A percentile compares a stretch with the other conserved stretches of the same genome.
Evolutionary conservation across 768 basidiomycete species (phyloP).

Genomic region (Grammothele lineata): DNA sequence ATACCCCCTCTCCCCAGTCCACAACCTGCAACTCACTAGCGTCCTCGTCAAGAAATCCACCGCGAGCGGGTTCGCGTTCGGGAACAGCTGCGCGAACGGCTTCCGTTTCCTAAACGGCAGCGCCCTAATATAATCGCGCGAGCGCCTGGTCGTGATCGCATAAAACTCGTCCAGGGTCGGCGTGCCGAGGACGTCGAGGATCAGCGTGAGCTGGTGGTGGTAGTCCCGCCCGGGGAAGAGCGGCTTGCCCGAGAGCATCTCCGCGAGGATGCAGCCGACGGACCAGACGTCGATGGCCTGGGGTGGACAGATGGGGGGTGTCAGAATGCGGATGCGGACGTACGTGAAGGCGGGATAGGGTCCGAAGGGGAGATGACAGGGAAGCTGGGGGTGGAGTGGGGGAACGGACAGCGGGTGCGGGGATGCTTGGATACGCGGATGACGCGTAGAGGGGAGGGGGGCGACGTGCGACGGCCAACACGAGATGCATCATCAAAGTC

Average conservation of each 20-base stretch:
- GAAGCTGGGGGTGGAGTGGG: not conserved
- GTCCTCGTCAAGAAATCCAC: constrained; percentile 80
- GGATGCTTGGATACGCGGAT: too few species aligned
- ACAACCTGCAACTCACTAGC: constrained; percentile 56
- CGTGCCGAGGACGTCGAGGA: constrained; percentile 95
- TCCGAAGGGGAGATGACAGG: constrained; percentile 4
- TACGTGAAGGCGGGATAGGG: not conserved
- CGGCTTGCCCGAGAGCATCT: constrained; percentile 96
- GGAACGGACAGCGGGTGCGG: too few species aligned
- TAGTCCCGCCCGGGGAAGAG: constrained; percentile 96
- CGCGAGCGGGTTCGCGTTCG: constrained; percentile 81
- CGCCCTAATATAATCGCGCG: constrained; percentile 92
- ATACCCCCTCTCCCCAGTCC: too few species aligned
- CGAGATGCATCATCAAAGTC: too few species aligned
- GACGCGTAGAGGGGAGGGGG: too few species aligned
- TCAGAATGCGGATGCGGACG: too few species aligned
- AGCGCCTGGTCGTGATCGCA: constrained; percentile 88
- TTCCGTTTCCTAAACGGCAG: constrained; percentile 88
- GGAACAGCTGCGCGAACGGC: constrained; percentile 82
- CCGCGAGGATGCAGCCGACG: constrained; percentile 85
- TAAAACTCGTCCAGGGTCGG: constrained; percentile 98
- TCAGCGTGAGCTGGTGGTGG: constrained; percentile 93
- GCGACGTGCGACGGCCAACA: too few species aligned
- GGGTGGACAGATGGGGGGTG: not conserved
- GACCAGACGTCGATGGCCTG: constrained; percentile 89